Evolutionary conservation across 306 rosid genomes (phyloP), one percentile per base, ranked within the genome.

Genomic region (Corylus avellana): DNA sequence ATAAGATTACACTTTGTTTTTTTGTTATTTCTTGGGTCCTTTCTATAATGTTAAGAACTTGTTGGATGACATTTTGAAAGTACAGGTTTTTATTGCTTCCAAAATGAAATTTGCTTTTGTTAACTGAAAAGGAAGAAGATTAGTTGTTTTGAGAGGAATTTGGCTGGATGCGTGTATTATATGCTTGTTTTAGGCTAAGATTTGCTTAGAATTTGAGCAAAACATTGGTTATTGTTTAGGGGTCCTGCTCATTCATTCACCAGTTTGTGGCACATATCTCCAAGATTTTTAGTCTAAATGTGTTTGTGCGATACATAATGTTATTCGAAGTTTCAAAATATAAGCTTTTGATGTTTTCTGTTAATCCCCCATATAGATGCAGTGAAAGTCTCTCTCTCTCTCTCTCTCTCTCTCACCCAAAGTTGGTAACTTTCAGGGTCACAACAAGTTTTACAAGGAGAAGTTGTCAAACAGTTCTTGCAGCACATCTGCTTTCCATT

Each of bases 401-500:
- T 25, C 64, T 59, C 37, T 58, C 64, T 25, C 64, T 59, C 37
- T 37, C 71, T 42, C 18, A 72, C 59, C 29, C 46, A 70, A 67
- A 54, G 66, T 59, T 55, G 67, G 59, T 61, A 58, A 74, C 77
- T 39, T 86, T 72, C 87, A 95, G 99, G 83, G 99, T 98, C 51
- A 86, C 98, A 5, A 73, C 80, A 48, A 93, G 96, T 88, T 90
- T 84, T 85, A 95, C 99, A 1, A 88, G 99, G 87, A 93, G 89
- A 87, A 95, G 93, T 78, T 95, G 98, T 78, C 98, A 95, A 87
- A 95, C 97, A 78, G 99, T 95, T 87, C 98, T 95, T 55, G 92
- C 92, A 29, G 96, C 87, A 63, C 96, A 91, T 87, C 89, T 95
- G 20, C 90, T 93, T 71, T 90, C 96, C 80, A 90, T 91, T 69